Conservation (phyloP, 345 rosid genomes). For the Melaleuca quinquenervia region DNA sequence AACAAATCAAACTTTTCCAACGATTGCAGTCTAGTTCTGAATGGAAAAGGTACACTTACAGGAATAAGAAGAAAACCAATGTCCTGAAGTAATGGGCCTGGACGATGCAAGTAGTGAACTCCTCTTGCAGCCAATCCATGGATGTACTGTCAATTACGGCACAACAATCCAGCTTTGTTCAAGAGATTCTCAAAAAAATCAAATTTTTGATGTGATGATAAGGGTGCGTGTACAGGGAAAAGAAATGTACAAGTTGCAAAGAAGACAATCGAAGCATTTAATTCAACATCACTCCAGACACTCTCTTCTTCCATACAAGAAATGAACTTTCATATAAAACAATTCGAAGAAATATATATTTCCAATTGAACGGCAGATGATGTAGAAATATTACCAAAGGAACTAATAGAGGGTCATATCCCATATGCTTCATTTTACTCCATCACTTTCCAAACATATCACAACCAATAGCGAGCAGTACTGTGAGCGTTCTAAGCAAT, state of each 20-base stretch:
- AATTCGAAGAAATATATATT: background rate
- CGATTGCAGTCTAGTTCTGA: background rate
- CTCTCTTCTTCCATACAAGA: background rate
- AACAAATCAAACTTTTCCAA: background rate
- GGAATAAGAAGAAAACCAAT: conserved; percentile 60
- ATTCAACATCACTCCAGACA: background rate
- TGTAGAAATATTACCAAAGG: background rate
- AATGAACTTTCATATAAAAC: background rate
- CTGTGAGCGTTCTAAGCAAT: background rate
- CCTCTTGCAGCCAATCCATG: conserved; percentile 92
- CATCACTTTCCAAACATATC: background rate
- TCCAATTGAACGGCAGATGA: background rate
- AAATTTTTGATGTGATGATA: background rate
- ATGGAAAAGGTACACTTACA: conserved; percentile 19
- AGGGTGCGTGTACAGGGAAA: background rate
- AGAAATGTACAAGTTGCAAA: no score
- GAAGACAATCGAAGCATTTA: no score
- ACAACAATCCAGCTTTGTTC: background rate
- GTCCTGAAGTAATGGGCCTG: conserved; percentile 65
- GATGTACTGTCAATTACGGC: conserved; percentile 31
- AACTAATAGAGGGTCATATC: background rate
- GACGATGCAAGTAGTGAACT: conserved; percentile 68
- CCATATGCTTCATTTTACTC: background rate
- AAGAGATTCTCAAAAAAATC: background rate
- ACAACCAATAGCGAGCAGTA: background rate